Evolutionary conservation across 208 protist species (phyloP), one percentile per base, ranked within the genome.

Genomic region (Acanthamoeba sp.): DNA sequence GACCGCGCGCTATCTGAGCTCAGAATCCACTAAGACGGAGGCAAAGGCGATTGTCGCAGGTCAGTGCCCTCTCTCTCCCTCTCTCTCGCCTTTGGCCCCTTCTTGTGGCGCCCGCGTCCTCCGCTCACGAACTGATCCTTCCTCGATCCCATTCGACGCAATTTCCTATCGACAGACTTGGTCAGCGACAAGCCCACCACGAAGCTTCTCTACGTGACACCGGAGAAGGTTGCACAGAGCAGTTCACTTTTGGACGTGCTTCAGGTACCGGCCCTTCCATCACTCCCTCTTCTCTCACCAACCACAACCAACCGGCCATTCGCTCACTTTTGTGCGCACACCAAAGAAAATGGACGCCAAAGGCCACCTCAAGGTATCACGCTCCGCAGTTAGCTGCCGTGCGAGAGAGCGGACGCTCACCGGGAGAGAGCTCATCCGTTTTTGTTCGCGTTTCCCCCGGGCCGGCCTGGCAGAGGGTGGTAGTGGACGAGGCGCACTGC

Each of bases 401-500:
- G 10, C 14, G 29, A 29, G 91, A 18, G 27, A 87, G 36, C 12
- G 64, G 55, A 62, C 12, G 55, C n/a, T n/a, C n/a, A n/a, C n/a
- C n/a, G n/a, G n/a, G n/a, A n/a, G n/a, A n/a, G n/a, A n/a, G n/a
- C n/a, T n/a, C n/a, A n/a, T n/a, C n/a, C n/a, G n/a, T n/a, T 50
- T 50, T 0, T 20, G 18, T 50, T 48, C 45, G 9, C 12, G 45
- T 50, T 14, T 48, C 3, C 10, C 45, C 10, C 45, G 9, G 45
- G 45, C 45, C 45, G 9, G 9, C 45, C 12, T 73, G 97, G 36
- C 29, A 36, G 2, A 69, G 95, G 7, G 34, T 99, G n/a, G 98
- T 98, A 1, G 97, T 99, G 64, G 98, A 99, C 94, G 98, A 99
- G 95, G 98, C 97, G 0, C 98, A 99, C 94, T 99, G 98, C 85